phyloP scores from a whole-genome alignment of 768 basidiomycete genomes.

The Termitomyces sp. region DNA sequence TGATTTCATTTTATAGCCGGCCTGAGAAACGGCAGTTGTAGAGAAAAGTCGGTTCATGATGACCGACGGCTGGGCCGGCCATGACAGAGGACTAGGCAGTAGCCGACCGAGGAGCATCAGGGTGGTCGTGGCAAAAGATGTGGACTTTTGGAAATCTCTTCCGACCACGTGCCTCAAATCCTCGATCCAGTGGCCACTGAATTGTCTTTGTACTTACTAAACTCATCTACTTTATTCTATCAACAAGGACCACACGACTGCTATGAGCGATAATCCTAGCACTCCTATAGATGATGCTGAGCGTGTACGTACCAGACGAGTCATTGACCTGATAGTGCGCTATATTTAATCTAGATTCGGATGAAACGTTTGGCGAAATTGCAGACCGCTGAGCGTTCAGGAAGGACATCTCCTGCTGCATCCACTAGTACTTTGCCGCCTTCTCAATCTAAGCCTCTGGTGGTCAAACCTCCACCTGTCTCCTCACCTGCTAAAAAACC shows the following conservation, averaged over 20 bases:
- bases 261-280: slow-evolving; percentile 38
- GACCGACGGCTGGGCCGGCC: slow-evolving; percentile 15
- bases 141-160: not conserved
- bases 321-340: not conserved
- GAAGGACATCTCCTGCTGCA: slow-evolving; percentile 33
- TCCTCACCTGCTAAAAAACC: slow-evolving; percentile 28
- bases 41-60: slow-evolving; percentile 49
- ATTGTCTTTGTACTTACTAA: not conserved
- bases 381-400: slow-evolving; percentile 38
- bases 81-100: slow-evolving; percentile 6
- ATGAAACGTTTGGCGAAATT: slow-evolving; percentile 89
- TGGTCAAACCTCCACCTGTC: slow-evolving; percentile 35
- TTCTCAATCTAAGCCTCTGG: slow-evolving; percentile 25
- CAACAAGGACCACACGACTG: slow-evolving; percentile 2
- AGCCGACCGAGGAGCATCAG: slow-evolving; percentile 15
- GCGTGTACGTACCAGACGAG: slow-evolving; percentile 44
- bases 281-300: slow-evolving; percentile 79
- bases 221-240: slow-evolving; percentile 8
- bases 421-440: slow-evolving; percentile 28
- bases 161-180: slow-evolving; percentile 15
- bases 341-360: slow-evolving; percentile 61
- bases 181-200: not conserved
- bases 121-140: not conserved
- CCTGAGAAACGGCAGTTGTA: slow-evolving; percentile 49
- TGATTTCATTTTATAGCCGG: slow-evolving; percentile 76